Percentiles rank a stretch among this genome's conserved stretches.
Evolutionary conservation across 139 green algal genomes (phyloP).

Genomic region (Trebouxia sp.): DNA sequence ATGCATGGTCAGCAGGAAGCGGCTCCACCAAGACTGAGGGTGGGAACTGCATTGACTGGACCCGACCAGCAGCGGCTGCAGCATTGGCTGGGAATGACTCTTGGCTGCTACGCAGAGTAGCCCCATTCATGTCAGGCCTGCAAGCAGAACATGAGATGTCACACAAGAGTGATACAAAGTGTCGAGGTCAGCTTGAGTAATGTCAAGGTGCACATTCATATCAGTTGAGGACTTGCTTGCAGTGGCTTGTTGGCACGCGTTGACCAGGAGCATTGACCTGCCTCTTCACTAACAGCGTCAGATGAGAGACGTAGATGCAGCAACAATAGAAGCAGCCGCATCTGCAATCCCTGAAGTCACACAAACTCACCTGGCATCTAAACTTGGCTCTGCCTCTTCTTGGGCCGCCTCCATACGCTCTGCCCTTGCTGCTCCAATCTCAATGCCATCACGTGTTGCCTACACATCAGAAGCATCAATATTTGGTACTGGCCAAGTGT

Average conservation of each 20-base stretch:
- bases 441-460: slow-evolving; percentile 8
- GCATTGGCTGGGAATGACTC: not conserved
- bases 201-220: too few relatives aligned
- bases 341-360: not conserved
- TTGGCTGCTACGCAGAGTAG: not conserved
- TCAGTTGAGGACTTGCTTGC: too few relatives aligned
- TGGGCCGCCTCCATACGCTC: slow-evolving; percentile 4
- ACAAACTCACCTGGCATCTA: not conserved
- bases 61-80: not conserved
- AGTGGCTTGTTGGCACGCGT: too few relatives aligned
- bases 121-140: not conserved
- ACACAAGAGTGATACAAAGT: too few relatives aligned
- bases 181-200: too few relatives aligned
- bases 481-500: too few relatives aligned
- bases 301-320: not conserved
- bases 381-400: not conserved
- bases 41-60: slow-evolving; percentile 12
- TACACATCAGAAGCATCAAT: slow-evolving; percentile 31
- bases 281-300: too few relatives aligned
- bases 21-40: slow-evolving; percentile 10
- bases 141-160: too few relatives aligned
- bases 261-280: too few relatives aligned
- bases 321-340: not conserved
- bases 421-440: not conserved
- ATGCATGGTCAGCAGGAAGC: not conserved